These are phyloP conservation scores for Paramecium tetraurelia DNA, from an alignment of 73 alveolate genomes.

Conservation along the genomic window DNA sequence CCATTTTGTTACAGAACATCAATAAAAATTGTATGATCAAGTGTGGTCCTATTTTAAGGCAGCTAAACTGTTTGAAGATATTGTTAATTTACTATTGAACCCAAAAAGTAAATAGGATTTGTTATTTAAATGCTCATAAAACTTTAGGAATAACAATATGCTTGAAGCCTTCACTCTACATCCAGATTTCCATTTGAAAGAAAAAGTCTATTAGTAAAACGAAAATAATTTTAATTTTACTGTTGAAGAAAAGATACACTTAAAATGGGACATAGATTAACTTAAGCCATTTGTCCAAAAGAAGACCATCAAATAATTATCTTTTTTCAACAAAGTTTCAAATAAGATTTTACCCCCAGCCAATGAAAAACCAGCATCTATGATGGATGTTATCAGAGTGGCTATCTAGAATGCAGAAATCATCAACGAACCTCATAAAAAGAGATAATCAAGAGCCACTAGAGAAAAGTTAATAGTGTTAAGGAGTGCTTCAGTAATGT, in stretches of 20 bases:
- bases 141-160: background rate
- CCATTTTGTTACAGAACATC: background rate
- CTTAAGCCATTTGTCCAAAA: background rate
- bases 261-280: background rate
- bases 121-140: background rate
- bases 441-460: background rate
- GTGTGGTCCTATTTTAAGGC: conserved; percentile 26
- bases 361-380: background rate
- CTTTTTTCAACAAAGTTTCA: conserved; percentile 5
- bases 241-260: background rate
- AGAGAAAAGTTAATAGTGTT: conserved; percentile 5
- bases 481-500: conserved; percentile 42
- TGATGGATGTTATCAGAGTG: conserved; percentile 36
- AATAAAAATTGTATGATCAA: background rate
- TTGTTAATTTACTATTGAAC: background rate
- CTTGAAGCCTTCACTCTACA: background rate
- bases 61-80: background rate
- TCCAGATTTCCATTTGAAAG: conserved; percentile 35
- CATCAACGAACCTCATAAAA: background rate
- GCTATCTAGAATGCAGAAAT: conserved; percentile 6
- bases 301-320: background rate
- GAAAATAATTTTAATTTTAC: background rate
- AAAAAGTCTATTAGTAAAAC: background rate
- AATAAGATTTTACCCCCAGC: background rate
- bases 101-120: background rate